These are phyloP conservation scores for Euphrasia arctica DNA, from an alignment of 305 asterid species.

Conservation along the genomic window DNA sequence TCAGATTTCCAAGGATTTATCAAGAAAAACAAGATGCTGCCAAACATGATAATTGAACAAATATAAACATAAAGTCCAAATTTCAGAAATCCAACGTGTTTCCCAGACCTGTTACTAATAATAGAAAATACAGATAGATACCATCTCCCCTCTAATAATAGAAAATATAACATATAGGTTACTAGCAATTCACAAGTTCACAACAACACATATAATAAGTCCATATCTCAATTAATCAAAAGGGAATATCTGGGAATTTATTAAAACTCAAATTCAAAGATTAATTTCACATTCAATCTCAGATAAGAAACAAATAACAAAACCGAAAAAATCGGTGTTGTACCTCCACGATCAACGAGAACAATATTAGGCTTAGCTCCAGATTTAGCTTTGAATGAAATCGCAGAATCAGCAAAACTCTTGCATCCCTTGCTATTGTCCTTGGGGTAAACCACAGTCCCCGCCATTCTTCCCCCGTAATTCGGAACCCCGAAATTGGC, in stretches of 20 bases:
- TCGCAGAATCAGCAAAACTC: constrained; percentile 58
- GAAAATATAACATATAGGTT: constrained; percentile 12
- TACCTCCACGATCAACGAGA: constrained; percentile 98
- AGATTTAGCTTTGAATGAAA: constrained; percentile 67
- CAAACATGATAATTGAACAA: constrained; percentile 1
- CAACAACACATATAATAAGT: constrained; percentile 14
- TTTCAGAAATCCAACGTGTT: constrained; percentile 12
- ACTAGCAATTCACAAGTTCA: not conserved
- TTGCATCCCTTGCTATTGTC: constrained; percentile 76
- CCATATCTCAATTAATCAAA: constrained; percentile 13
- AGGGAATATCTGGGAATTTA: not conserved
- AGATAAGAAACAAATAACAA: not conserved
- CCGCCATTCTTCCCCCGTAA: constrained; percentile 96
- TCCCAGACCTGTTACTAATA: constrained; percentile 20
- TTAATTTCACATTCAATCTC: constrained; percentile 8
- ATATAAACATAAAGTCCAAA: not conserved
- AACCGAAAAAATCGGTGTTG: not conserved
- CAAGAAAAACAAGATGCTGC: not conserved
- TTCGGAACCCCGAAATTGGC: constrained; percentile 96
- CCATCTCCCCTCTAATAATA: constrained; percentile 5
- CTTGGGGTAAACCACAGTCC: constrained; percentile 69
- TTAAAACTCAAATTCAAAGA: constrained; percentile 19
- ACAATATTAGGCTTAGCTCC: constrained; percentile 87
- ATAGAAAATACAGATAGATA: constrained; percentile 5
- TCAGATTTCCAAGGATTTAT: constrained; percentile 10